phyloP scores from a whole-genome alignment of 2,329 filamentous ascomycete species.

The Gaeumannomyces tritici region DNA sequence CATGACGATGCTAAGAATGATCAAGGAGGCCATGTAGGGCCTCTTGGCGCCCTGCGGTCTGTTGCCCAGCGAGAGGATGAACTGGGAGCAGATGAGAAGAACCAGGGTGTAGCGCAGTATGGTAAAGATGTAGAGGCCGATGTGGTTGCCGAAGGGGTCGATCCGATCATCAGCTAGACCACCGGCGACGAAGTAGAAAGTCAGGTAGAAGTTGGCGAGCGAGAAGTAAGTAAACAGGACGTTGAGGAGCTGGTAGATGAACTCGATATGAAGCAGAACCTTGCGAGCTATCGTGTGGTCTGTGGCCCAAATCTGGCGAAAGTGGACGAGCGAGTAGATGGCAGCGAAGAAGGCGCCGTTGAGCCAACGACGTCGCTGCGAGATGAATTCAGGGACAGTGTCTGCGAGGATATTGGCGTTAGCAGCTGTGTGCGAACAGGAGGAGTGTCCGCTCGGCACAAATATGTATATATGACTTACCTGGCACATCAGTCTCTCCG shows the following conservation, averaged over 20 bases:
- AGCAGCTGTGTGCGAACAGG: background rate
- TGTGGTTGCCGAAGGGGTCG: slow-evolving; percentile 85
- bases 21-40: slow-evolving; percentile 79
- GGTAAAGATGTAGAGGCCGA: slow-evolving; percentile 77
- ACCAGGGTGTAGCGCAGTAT: slow-evolving; percentile 78
- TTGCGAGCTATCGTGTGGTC: slow-evolving; percentile 88
- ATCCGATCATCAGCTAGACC: slow-evolving; percentile 69
- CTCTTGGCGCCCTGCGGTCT: slow-evolving; percentile 89
- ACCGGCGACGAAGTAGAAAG: slow-evolving; percentile 95
- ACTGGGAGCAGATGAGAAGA: slow-evolving; percentile 85
- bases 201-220: slow-evolving; percentile 96
- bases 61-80: slow-evolving; percentile 93
- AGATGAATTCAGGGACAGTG: slow-evolving; percentile 91
- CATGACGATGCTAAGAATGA: slow-evolving; percentile 93
- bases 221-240: slow-evolving; percentile 97
- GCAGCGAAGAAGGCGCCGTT: slow-evolving; percentile 98
- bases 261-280: slow-evolving; percentile 86
- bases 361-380: slow-evolving; percentile 90
- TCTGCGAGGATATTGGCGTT: slow-evolving; percentile 39
- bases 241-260: slow-evolving; percentile 87
- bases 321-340: slow-evolving; percentile 94
- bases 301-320: slow-evolving; percentile 83
- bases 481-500: slow-evolving; percentile 95
- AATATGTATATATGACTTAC: too few relatives aligned
- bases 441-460: too few relatives aligned